Evolutionary conservation across 192 early-diverging fungal genomes (phyloP).

Genomic region (Backusella liffmaniae): DNA sequence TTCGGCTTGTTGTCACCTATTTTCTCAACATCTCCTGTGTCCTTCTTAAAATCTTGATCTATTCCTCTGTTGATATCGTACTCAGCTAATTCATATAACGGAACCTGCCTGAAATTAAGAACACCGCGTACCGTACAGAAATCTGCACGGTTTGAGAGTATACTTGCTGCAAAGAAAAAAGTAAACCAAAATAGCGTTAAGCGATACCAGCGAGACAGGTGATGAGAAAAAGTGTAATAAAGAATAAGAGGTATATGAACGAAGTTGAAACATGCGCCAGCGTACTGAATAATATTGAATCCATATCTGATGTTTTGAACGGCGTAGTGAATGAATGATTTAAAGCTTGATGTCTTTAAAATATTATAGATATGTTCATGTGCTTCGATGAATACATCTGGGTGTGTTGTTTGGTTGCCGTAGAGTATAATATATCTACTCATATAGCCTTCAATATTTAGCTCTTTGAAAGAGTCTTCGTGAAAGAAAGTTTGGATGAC

Average conservation of each 20-base stretch:
- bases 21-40: not conserved
- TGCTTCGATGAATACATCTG: constrained; percentile 15
- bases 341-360: constrained; percentile 17
- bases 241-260: constrained; percentile 16
- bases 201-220: constrained; percentile 19
- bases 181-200: constrained; percentile 14
- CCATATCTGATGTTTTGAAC: constrained; percentile 28
- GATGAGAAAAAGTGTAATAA: constrained; percentile 11
- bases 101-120: constrained; percentile 13
- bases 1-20: not conserved
- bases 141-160: constrained; percentile 17
- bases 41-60: not conserved
- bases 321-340: constrained; percentile 24
- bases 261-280: constrained; percentile 9
- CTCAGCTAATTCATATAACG: constrained; percentile 22
- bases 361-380: constrained; percentile 15
- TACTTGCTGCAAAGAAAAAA: constrained; percentile 10
- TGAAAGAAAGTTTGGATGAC: constrained; percentile 31
- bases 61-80: not conserved
- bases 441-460: constrained; percentile 14
- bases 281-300: constrained; percentile 22
- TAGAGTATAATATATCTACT: constrained; percentile 15
- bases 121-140: constrained; percentile 20
- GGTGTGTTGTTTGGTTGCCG: constrained; percentile 17
- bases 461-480: constrained; percentile 22